phyloP scores from a whole-genome alignment of 176 grass and related monocot genomes.

The Zea mays region Zm-B73-REFERENCE-NAM-5.0 NC_050101.1:114820001-114820500 shows the following conservation, averaged over 20 bases:
- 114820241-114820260: constrained; percentile 89
- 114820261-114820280: constrained; percentile 86
- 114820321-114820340: neutral
- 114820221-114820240: constrained; percentile 86
- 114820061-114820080: neutral
- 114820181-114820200: constrained; percentile 36
- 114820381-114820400: neutral
- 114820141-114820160: neutral
- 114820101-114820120: neutral
- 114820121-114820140: neutral
- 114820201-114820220: constrained; percentile 71
- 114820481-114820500: too few species aligned
- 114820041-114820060: neutral
- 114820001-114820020: neutral
- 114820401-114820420: neutral
- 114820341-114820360: too few species aligned
- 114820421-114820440: too few species aligned
- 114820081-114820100: neutral
- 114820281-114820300: constrained; percentile 44
- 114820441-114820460: too few species aligned
- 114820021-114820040: neutral
- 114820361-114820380: neutral
- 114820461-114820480: neutral
- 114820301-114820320: neutral
- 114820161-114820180: neutral